Base-by-base conservation (phyloP, 1,284 basidiomycete species). In the Trametes hirsuta region DNA sequence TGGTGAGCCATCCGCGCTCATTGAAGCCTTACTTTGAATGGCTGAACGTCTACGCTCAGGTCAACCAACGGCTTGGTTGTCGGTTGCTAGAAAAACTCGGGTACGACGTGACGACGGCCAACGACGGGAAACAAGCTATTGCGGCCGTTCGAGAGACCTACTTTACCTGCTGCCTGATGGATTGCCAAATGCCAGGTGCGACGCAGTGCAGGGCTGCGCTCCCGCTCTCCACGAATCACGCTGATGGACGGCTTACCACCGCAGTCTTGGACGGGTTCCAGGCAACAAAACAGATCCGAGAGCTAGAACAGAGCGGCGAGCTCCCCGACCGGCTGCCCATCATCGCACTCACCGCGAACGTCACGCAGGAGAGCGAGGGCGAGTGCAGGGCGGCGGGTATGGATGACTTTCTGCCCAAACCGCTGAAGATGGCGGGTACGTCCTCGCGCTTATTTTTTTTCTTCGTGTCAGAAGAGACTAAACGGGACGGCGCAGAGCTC, bases 331-430 rank as follows among this genome's bases (percentile, higher is more conserved):
- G 63, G 18, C 39, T 71, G 55, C 70, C 69, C 18, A 68, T 73
- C 59, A 67, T 73, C 44, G 72, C 72, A 0, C 68, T 73, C 39
- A 71, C 71, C 10, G 72, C 72, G 34, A 73, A 73, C 48, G 72
- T 73, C 41, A 71, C 69, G 37, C 55, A 57, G 6, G 72, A 72
- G 50, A 71, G 69, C 47, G 70, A 72, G 47, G 66, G 59, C 15
- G 68, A 67, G 46, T 72, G 72, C 57, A 63, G 64, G 42, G 65
- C 66, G n/a, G 68, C 70, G 1, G 72, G 72, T 15, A 73, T 72
- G 72, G 70, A 73, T 39, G 62, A 67, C 41, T 73, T 73, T 61
- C 52, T 73, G 45, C 69, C 71, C 1, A 73, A 73, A 64, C 72
- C 72, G 18, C 62, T 73, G 37, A 69, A 65, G 49, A 51, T 73